A percentile compares a stretch with the other conserved stretches of the same genome.
Evolutionary conservation across 2,329 filamentous ascomycete genomes (phyloP).

Genomic region (Parastagonospora avenae): DNA sequence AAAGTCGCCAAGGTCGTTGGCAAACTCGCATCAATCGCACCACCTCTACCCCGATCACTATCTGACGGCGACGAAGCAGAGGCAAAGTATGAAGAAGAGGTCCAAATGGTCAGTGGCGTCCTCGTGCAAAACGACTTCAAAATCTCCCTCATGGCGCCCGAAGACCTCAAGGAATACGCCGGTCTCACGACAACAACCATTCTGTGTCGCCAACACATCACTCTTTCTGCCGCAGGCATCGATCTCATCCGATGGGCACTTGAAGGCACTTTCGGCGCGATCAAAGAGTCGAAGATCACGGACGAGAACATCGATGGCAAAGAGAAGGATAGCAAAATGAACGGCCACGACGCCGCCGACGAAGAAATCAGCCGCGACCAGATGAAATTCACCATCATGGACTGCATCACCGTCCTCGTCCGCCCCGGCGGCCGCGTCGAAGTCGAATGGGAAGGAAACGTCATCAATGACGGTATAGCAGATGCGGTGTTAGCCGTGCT

Average conservation of each 20-base stretch:
- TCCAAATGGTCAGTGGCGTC: constrained; percentile 79
- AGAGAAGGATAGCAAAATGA: constrained; percentile 43
- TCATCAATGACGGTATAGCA: constrained; percentile 97
- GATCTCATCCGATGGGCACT: constrained; percentile 93
- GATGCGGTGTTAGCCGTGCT: constrained; percentile 94
- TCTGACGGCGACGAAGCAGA: constrained; percentile 31
- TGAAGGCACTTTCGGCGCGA: constrained; percentile 88
- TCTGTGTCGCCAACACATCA: constrained; percentile 87
- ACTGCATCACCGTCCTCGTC: constrained; percentile 83
- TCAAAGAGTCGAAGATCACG: constrained; percentile 54
- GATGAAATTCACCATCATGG: constrained; percentile 76
- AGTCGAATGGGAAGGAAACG: constrained; percentile 96
- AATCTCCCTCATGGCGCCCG: constrained; percentile 93
- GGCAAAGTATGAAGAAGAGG: constrained; percentile 25
- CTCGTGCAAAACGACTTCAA: constrained; percentile 98
- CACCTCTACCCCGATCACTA: constrained; percentile 57
- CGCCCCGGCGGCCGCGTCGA: constrained; percentile 78
- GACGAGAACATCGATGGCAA: constrained; percentile 42
- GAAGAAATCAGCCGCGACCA: constrained; percentile 65
- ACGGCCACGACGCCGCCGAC: constrained; percentile 63
- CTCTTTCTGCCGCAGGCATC: constrained; percentile 82
- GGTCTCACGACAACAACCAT: constrained; percentile 96
- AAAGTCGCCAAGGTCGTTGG: constrained; percentile 97
- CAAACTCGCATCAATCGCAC: constrained; percentile 81
- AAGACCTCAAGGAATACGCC: constrained; percentile 93